Base-by-base conservation (phyloP, 805 yeast species). In the Candida namnaoensis region DNA sequence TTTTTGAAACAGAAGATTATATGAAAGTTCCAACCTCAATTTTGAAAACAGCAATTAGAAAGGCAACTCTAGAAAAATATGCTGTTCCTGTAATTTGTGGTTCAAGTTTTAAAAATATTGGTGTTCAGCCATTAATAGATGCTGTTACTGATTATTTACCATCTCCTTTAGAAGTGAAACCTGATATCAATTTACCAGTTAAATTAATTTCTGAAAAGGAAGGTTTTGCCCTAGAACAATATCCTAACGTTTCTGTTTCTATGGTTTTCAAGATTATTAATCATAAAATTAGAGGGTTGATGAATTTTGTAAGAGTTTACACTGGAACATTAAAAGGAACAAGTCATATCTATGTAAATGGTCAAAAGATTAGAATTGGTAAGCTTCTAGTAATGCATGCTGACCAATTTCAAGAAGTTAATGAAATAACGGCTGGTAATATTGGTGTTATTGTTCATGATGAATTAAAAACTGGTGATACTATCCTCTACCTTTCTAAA, bases 71-170 rank as follows among this genome's bases (percentile, higher is more conserved):
- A 7, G 57, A 59, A 1, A 71, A 74, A 38, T 60, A 64, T 34
- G 69, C 86, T 1, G 74, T 82, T 0, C 97, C 99, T 0, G 85
- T 93, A 0, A 62, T 90, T 33, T 88, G 97, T 61, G 99, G 99
- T 11, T 85, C 97, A 2, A 84, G 96, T 41, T 93, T 91, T 62
- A 75, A 72, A 49, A 91, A 91, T 58, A 84, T 91, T 37, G 99
- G 99, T 25, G 95, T 93, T 3, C 98, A 93, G 57, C 96, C 98
- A 1, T 65, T 93, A 38, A 62, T 93, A 61, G 97, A 91, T 60
- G 90, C 95, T 0, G 73, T 90, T 11, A 73, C 78, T 2, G 73
- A 75, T 41, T 93, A 74, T 52, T 64, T 93, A 14, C 98, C 99
- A 0, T 78, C 88, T 2, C 98, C 98, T 1, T 48, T 72, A 3